Evolutionary conservation across 768 basidiomycete genomes (phyloP).

Genomic region (Tricholoma flavovirens): DNA sequence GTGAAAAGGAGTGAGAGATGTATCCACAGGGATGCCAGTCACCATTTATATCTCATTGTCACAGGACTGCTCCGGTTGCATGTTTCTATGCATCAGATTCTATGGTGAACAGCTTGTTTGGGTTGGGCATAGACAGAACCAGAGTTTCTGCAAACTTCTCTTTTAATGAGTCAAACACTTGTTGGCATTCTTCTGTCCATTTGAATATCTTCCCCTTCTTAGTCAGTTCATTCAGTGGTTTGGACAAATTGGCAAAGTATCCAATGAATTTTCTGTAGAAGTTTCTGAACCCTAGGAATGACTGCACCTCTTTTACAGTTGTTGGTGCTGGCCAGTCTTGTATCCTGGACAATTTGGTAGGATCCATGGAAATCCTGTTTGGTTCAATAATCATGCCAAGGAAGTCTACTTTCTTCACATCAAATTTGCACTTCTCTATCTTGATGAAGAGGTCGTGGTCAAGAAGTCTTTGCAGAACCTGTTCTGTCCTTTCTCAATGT

Average conservation of each 20-base stretch:
- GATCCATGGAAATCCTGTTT: neutral
- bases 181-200: constrained; percentile 16
- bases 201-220: neutral
- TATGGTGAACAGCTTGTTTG: constrained; percentile 16
- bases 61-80: constrained; percentile 27
- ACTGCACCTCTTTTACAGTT: neutral
- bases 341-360: neutral
- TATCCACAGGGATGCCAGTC: constrained; percentile 31
- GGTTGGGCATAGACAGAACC: constrained; percentile 14
- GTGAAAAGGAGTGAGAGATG: constrained; percentile 13
- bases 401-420: neutral
- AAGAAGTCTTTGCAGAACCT: too few species aligned
- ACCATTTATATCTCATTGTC: constrained; percentile 21
- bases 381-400: neutral
- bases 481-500: too few species aligned
- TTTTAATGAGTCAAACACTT: constrained; percentile 19
- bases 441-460: too few species aligned
- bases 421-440: neutral
- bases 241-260: too few species aligned
- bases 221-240: too few species aligned
- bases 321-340: too few species aligned
- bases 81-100: constrained; percentile 27
- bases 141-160: constrained; percentile 18
- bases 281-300: too few species aligned
- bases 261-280: too few species aligned